These are phyloP conservation scores for Mediolabrus comicus DNA, from an alignment of 108 stramenopile species.

Conservation along the genomic window DNA sequence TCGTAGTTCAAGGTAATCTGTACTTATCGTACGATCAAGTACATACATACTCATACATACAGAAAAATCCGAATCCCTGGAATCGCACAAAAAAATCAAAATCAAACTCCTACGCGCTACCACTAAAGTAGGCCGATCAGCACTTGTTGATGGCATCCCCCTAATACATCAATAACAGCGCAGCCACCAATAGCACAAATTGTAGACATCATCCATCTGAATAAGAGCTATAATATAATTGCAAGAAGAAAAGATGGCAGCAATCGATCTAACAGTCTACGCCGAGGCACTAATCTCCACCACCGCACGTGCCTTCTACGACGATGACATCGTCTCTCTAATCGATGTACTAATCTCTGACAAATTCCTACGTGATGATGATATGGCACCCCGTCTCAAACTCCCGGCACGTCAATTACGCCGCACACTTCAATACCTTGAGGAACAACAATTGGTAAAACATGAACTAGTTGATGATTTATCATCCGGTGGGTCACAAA, in stretches of 20 bases:
- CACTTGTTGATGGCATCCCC: too few species aligned
- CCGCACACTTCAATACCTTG: constrained; percentile 74
- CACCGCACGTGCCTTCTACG: constrained; percentile 89
- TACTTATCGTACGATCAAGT: too few species aligned
- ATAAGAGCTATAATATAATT: too few species aligned
- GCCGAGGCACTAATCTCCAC: constrained; percentile 85
- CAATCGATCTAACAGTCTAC: constrained; percentile 1
- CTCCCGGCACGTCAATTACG: constrained; percentile 80
- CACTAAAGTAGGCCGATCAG: too few species aligned
- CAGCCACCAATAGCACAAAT: too few species aligned
- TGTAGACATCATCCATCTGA: too few species aligned
- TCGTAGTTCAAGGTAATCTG: too few species aligned
- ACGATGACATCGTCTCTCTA: constrained; percentile 80
- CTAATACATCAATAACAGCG: background rate
- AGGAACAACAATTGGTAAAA: constrained; percentile 82
- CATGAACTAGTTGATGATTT: constrained; percentile 90
- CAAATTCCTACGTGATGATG: constrained; percentile 90
- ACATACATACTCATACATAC: too few species aligned
- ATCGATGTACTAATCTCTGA: constrained; percentile 88
- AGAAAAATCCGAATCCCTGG: too few species aligned
- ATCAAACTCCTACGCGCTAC: too few species aligned
- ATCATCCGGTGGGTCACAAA: constrained; percentile 77
- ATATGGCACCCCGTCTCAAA: constrained; percentile 78
- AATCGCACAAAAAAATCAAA: too few species aligned
- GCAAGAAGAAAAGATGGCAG: background rate